Conservation (phyloP, 345 rosid species). For the Nephelium lappaceum region DNA sequence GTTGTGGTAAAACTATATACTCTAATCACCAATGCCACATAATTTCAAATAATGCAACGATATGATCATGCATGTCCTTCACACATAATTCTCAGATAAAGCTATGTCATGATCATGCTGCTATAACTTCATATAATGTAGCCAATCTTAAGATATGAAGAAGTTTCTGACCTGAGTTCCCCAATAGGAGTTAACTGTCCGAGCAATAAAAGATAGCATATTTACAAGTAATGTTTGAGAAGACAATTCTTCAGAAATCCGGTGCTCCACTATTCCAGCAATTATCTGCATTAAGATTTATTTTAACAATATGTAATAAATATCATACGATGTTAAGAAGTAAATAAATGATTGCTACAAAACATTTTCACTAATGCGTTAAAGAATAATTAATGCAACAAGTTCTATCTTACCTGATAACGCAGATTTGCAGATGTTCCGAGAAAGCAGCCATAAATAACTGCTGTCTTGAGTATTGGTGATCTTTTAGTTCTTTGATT, state of each 20-base stretch:
- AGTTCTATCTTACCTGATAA: slow-evolving; percentile 63
- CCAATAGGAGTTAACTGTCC: slow-evolving; percentile 85
- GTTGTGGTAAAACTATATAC: not conserved
- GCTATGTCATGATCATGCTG: not conserved
- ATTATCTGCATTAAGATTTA: slow-evolving; percentile 62
- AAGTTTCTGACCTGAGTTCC: slow-evolving; percentile 86
- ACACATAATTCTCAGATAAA: not conserved
- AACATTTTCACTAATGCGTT: not conserved
- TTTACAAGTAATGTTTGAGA: slow-evolving; percentile 81
- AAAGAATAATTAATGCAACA: slow-evolving; percentile 11
- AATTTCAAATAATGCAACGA: not conserved
- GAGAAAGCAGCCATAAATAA: slow-evolving; percentile 70
- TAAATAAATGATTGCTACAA: not conserved
- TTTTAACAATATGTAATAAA: not conserved
- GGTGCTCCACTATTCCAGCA: slow-evolving; percentile 90
- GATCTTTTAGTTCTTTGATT: slow-evolving; percentile 65
- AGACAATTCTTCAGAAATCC: slow-evolving; percentile 73
- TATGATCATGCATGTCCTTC: not conserved
- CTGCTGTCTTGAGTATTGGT: slow-evolving; percentile 82
- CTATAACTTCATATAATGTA: not conserved
- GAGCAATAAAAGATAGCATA: slow-evolving; percentile 76
- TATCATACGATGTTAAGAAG: not conserved
- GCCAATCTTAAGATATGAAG: not conserved
- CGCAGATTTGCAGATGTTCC: slow-evolving; percentile 93
- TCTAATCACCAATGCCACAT: too few species aligned